phyloP scores from a whole-genome alignment of 2,329 filamentous ascomycete species.

The Stemphylium beticola region DNA sequence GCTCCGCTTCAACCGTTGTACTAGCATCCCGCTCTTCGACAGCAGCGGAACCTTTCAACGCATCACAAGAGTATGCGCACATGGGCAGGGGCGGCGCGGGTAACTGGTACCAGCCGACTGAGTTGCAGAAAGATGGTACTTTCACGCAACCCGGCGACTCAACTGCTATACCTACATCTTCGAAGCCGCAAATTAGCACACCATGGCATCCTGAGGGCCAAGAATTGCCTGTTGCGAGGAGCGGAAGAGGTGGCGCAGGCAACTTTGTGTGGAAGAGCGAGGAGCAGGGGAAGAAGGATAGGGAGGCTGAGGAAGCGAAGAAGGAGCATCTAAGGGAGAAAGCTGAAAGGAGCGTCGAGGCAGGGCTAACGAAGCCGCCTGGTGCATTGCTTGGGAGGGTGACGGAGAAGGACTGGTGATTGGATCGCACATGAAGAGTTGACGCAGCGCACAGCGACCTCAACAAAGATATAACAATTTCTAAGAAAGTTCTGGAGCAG shows the following conservation, averaged over 20 bases:
- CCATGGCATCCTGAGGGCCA: conserved; percentile 45
- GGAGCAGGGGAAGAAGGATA: conserved; percentile 36
- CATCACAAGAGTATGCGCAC: conserved; percentile 51
- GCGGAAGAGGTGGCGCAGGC: conserved; percentile 55
- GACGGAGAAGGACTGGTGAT: conserved; percentile 35
- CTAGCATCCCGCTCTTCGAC: conserved; percentile 15
- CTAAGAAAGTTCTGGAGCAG: background rate
- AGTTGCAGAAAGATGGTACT: conserved; percentile 48
- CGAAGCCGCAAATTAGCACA: conserved; percentile 36
- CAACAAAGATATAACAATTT: background rate
- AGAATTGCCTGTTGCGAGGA: conserved; percentile 43
- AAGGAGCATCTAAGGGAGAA: conserved; percentile 35
- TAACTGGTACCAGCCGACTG: conserved; percentile 54
- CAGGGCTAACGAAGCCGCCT: conserved; percentile 48
- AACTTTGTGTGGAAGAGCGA: conserved; percentile 54
- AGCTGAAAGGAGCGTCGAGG: conserved; percentile 52
- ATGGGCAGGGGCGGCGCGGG: conserved; percentile 55
- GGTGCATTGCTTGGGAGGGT: conserved; percentile 48
- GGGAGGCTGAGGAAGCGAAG: conserved; percentile 28
- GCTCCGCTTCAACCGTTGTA: conserved; percentile 22
- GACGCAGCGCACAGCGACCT: background rate
- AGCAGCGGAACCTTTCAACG: conserved; percentile 20
- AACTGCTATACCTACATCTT: conserved; percentile 34
- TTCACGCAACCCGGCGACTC: conserved; percentile 43
- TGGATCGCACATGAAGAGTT: background rate